Percentiles rank a stretch among this genome's conserved stretches.
Conservation (phyloP, 805 yeast genomes). For the Phaffomyces opuntiae region DNA sequence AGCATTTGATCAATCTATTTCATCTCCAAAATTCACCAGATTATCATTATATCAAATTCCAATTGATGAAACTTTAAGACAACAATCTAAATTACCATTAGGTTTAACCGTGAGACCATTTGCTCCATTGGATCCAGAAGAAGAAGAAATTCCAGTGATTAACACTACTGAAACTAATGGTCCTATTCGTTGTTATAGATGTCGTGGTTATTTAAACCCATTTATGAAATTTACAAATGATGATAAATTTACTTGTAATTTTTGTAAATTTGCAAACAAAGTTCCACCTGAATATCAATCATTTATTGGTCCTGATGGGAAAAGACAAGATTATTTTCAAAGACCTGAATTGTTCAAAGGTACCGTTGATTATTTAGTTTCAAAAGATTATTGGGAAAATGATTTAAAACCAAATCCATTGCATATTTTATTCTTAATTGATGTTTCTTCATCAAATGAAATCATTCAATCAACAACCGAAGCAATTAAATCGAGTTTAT, state of each 20-base stretch:
- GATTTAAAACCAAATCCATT: constrained; percentile 38
- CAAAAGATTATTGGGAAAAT: constrained; percentile 56
- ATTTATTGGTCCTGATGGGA: constrained; percentile 52
- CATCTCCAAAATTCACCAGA: constrained; percentile 74
- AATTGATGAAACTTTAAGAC: constrained; percentile 57
- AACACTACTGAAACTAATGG: constrained; percentile 49
- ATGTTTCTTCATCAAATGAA: constrained; percentile 55
- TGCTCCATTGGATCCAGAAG: constrained; percentile 48
- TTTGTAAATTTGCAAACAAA: constrained; percentile 71
- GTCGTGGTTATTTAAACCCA: constrained; percentile 87
- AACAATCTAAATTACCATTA: constrained; percentile 68
- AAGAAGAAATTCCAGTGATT: constrained; percentile 56
- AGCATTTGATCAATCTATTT: constrained; percentile 75
- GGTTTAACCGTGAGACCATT: constrained; percentile 82
- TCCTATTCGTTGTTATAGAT: constrained; percentile 86
- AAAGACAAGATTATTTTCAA: constrained; percentile 52
- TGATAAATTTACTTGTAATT: constrained; percentile 69
- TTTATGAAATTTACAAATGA: constrained; percentile 59
- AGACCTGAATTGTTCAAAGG: constrained; percentile 79
- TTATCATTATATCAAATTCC: constrained; percentile 83
- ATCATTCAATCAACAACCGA: constrained; percentile 61
- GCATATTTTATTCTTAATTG: constrained; percentile 69
- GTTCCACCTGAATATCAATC: constrained; percentile 63
- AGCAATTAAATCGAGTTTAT: constrained; percentile 54
- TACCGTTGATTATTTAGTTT: constrained; percentile 79